Evolutionary conservation across 2,329 filamentous ascomycete species (phyloP), one percentile per base, ranked within the genome.

Genomic region (Diaporthe citriasiana): DNA sequence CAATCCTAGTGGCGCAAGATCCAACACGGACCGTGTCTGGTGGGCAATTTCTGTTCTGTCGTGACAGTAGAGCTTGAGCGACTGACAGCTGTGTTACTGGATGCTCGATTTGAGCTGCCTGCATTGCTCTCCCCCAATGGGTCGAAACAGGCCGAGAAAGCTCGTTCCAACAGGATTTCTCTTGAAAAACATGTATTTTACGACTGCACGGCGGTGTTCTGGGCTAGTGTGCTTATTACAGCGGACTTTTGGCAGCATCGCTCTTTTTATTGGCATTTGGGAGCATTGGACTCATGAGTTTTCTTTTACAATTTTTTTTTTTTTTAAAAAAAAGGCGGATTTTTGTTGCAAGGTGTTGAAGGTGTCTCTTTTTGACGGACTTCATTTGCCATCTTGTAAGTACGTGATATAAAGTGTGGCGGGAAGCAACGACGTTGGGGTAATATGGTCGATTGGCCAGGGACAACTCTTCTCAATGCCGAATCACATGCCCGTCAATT

Each of bases 1-100:
- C 66, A 63, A 38, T 73, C 74, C 25, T 76, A 55, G 50, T n/a
- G 40, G 22, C 12, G 53, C 19, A n/a, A 30, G 15, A 15, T 25
- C 13, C 17, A 30, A 25, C 27, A 40, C 10, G 1, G n/a, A 19
- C 25, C 35, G 9, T 40, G 19, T 53, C 30, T 12, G 33, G 27
- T 25, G 35, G 12, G 47, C 22, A 25, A 1, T 9, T 27, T 7
- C 15, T 51, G n/a, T 50, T 25, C n/a, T 17, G 4, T n/a, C n/a
- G 25, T 8, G 17, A 17, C 1, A 17, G 27, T 63, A 9, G 33
- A 53, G 45, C n/a, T 19, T 15, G 15, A 3, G 47, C 25, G 45
- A 38, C 7, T 53, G 19, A 8, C 15, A 35, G 33, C 25, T 53
- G n/a, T 66, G 15, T 30, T 25, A 9, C 9, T n/a, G 47, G 15